These are phyloP conservation scores for Hirschfeldia incana DNA, from an alignment of 345 rosid species.

Conservation along the genomic window DNA sequence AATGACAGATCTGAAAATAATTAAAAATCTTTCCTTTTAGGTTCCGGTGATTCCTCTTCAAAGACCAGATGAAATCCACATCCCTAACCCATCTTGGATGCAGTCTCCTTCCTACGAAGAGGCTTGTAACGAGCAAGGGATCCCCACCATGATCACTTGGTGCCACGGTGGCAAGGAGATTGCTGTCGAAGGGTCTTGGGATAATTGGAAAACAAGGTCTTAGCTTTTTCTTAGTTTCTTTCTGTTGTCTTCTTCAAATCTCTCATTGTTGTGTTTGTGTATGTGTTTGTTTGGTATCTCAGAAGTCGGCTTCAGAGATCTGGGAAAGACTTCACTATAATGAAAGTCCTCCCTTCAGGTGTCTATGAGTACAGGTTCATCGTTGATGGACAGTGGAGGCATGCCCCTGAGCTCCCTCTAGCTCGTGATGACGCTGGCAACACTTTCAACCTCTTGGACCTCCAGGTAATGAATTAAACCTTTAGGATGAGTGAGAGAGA, in stretches of 20 bases:
- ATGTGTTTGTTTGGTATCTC: slow-evolving; percentile 39
- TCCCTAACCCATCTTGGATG: slow-evolving; percentile 64
- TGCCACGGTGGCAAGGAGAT: slow-evolving; percentile 80
- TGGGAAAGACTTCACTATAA: slow-evolving; percentile 87
- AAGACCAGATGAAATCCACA: slow-evolving; percentile 85
- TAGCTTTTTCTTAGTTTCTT: neutral
- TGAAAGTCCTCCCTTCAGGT: slow-evolving; percentile 97
- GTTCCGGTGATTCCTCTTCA: slow-evolving; percentile 85
- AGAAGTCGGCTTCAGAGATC: slow-evolving; percentile 89
- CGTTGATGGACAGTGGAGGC: slow-evolving; percentile 91
- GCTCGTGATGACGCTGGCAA: slow-evolving; percentile 78
- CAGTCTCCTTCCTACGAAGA: slow-evolving; percentile 60
- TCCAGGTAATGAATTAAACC: slow-evolving; percentile 62
- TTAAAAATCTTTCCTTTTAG: slow-evolving; percentile 42
- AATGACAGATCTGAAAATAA: slow-evolving; percentile 22
- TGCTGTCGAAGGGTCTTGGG: slow-evolving; percentile 97
- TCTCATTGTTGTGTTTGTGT: slow-evolving; percentile 6
- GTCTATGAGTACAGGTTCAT: slow-evolving; percentile 88
- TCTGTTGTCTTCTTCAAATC: neutral
- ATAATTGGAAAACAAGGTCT: slow-evolving; percentile 85
- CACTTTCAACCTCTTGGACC: slow-evolving; percentile 79
- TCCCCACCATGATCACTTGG: slow-evolving; percentile 97
- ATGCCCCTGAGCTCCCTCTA: slow-evolving; percentile 82
- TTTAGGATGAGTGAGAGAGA: neutral
- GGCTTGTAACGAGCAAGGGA: slow-evolving; percentile 60